phyloP scores from a whole-genome alignment of 228 moss, liverwort and hornwort species.

The Sphagnum magellanicum region DNA sequence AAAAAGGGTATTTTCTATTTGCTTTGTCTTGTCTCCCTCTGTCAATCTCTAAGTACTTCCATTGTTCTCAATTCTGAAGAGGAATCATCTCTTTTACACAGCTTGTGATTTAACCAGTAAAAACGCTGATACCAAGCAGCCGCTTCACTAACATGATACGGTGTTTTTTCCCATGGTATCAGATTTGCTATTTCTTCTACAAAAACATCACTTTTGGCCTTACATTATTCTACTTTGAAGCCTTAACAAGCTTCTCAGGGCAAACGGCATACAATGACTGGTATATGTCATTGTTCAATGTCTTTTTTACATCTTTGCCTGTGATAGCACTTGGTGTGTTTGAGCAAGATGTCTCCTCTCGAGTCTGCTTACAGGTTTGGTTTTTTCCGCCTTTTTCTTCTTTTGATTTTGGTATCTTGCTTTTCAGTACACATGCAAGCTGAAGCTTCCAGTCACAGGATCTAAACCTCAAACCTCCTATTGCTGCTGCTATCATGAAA shows the following conservation, averaged over 20 bases:
- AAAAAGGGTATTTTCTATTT: too few relatives aligned
- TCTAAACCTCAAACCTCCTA: too few relatives aligned
- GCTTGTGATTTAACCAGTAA: too few relatives aligned
- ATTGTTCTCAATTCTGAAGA: too few relatives aligned
- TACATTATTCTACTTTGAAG: slow-evolving; percentile 92
- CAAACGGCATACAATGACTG: slow-evolving; percentile 88
- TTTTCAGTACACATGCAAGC: slow-evolving; percentile 29
- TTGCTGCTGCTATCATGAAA: too few relatives aligned
- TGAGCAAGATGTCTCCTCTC: slow-evolving; percentile 96
- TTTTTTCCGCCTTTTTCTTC: too few relatives aligned
- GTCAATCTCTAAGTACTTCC: too few relatives aligned
- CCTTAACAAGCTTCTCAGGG: slow-evolving; percentile 78
- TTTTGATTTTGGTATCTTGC: too few relatives aligned
- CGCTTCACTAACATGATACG: too few relatives aligned
- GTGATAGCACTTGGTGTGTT: slow-evolving; percentile 97
- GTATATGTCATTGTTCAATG: slow-evolving; percentile 91
- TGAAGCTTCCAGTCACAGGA: slow-evolving; percentile 53
- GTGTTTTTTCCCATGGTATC: slow-evolving; percentile 5
- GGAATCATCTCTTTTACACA: too few relatives aligned
- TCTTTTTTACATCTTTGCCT: slow-evolving; percentile 87
- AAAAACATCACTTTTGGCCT: slow-evolving; percentile 97
- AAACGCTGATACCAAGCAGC: too few relatives aligned
- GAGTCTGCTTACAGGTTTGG: slow-evolving; percentile 82
- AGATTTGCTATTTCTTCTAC: slow-evolving; percentile 99
- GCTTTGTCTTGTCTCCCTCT: too few relatives aligned